phyloP scores from a whole-genome alignment of 495 filamentous ascomycete genomes.

The Aspergillus avenaceus region DNA sequence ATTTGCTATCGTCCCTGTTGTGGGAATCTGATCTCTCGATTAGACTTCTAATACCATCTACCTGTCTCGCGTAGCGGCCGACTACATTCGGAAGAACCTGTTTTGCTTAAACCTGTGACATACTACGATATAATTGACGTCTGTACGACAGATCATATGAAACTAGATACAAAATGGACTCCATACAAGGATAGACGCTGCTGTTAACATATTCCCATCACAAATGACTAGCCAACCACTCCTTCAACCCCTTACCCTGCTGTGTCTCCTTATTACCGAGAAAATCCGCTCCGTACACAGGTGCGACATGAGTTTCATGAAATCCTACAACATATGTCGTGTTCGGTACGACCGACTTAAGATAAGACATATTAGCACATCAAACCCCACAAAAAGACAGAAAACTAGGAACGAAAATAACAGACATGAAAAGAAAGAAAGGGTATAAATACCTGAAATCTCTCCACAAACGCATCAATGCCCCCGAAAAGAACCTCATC shows the following conservation, averaged over 20 bases:
- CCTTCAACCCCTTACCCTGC: conserved; percentile 21
- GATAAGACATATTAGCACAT: background rate
- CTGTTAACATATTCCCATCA: conserved; percentile 4
- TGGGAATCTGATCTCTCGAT: background rate
- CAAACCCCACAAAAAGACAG: no score
- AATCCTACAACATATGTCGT: conserved; percentile 27
- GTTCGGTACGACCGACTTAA: conserved; percentile 31
- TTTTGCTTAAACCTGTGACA: background rate
- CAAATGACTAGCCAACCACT: conserved; percentile 31
- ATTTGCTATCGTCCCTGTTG: conserved; percentile 3
- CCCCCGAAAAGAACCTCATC: conserved; percentile 56
- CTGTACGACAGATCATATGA: background rate
- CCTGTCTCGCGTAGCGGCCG: background rate
- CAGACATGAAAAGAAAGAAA: background rate
- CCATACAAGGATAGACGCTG: background rate
- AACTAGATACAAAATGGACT: background rate
- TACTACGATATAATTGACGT: background rate
- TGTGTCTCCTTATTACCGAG: conserved; percentile 21
- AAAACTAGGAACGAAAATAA: background rate
- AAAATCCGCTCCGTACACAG: conserved; percentile 20
- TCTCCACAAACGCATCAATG: conserved; percentile 47
- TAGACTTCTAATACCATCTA: background rate
- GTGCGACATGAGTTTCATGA: conserved; percentile 33
- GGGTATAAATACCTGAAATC: conserved; percentile 32
- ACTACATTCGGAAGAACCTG: background rate